These are phyloP conservation scores for Patellaria atrata DNA, from an alignment of 495 filamentous ascomycete species.

Conservation along the genomic window DNA sequence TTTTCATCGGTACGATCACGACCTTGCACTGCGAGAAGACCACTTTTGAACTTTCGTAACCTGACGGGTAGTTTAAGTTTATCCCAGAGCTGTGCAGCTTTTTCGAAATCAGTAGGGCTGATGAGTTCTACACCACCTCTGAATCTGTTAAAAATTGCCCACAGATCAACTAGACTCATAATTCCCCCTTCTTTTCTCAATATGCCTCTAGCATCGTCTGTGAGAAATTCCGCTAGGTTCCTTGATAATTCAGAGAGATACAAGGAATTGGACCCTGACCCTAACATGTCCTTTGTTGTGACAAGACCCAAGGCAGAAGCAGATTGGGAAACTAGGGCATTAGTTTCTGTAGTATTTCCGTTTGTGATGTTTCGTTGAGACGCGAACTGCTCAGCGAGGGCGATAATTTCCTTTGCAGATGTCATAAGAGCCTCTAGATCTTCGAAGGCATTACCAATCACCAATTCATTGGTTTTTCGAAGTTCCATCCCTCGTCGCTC, in stretches of 20 bases:
- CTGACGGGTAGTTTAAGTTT: conserved; percentile 76
- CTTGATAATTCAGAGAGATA: conserved; percentile 69
- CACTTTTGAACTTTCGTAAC: conserved; percentile 76
- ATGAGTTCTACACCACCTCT: conserved; percentile 89
- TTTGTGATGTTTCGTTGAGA: conserved; percentile 43
- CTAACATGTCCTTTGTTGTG: conserved; percentile 85
- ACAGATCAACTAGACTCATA: conserved; percentile 87
- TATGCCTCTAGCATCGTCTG: conserved; percentile 73
- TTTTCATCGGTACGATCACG: conserved; percentile 82
- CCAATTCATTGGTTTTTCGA: conserved; percentile 77
- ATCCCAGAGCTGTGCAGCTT: conserved; percentile 77
- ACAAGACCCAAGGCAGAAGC: conserved; percentile 74
- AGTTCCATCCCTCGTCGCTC: conserved; percentile 71
- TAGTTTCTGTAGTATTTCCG: conserved; percentile 47
- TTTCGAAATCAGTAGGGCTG: conserved; percentile 81
- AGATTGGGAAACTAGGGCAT: conserved; percentile 64
- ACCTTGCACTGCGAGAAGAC: conserved; percentile 81
- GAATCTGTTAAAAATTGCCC: conserved; percentile 95
- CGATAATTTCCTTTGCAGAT: conserved; percentile 88
- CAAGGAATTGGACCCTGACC: conserved; percentile 41
- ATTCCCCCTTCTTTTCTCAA: conserved; percentile 79
- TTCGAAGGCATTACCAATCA: conserved; percentile 90
- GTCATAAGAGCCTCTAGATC: conserved; percentile 95
- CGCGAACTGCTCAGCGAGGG: conserved; percentile 79
- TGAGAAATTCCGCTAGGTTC: conserved; percentile 85